phyloP scores from a whole-genome alignment of 1,284 basidiomycete genomes.

The Ceratobasidium papillatum region DNA sequence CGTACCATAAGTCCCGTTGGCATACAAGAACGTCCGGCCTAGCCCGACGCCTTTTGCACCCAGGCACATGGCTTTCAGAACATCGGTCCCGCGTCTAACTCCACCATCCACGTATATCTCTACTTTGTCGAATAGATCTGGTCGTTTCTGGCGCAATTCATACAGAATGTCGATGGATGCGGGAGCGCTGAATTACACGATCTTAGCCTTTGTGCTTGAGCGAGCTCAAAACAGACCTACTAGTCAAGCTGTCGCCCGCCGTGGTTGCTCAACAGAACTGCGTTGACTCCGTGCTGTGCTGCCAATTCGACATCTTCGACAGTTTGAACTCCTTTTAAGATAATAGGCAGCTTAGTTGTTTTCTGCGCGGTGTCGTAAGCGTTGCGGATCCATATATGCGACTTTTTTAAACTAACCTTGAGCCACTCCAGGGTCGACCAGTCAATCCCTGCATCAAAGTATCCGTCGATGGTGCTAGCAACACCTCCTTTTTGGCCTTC shows the following conservation, averaged over 20 bases:
- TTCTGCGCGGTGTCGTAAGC: conserved; percentile 42
- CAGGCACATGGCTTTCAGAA: conserved; percentile 64
- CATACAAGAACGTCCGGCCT: conserved; percentile 61
- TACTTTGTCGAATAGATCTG: conserved; percentile 57
- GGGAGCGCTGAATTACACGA: conserved; percentile 49
- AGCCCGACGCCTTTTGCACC: conserved; percentile 65
- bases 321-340: conserved; percentile 60
- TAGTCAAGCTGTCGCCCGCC: conserved; percentile 57
- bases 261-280: conserved; percentile 59
- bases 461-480: conserved; percentile 43
- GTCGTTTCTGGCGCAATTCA: conserved; percentile 55
- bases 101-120: conserved; percentile 66
- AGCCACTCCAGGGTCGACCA: conserved; percentile 46
- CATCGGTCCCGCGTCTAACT: conserved; percentile 60
- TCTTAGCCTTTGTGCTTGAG: background rate
- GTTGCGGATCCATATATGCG: background rate
- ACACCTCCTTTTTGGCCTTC: conserved; percentile 43
- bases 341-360: conserved; percentile 56
- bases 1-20: conserved; percentile 57
- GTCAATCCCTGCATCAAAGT: conserved; percentile 45
- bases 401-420: conserved; percentile 39
- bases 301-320: conserved; percentile 59
- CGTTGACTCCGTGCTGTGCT: conserved; percentile 58
- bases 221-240: conserved; percentile 45
- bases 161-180: conserved; percentile 56